These are phyloP conservation scores for Hygrophoropsis aurantiaca DNA, from an alignment of 768 basidiomycete genomes.

Conservation along the genomic window DNA sequence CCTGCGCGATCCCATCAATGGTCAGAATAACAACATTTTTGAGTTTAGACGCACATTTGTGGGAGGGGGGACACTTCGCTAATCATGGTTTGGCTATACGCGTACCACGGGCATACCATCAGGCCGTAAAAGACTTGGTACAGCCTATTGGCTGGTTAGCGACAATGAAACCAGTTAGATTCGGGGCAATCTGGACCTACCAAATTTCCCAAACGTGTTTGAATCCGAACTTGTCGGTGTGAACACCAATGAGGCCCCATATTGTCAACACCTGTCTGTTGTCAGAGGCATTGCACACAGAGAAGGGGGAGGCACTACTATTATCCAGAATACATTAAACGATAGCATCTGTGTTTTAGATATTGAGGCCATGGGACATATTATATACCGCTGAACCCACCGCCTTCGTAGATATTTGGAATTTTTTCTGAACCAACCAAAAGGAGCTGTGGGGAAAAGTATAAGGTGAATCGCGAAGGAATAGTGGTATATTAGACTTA, in stretches of 20 bases:
- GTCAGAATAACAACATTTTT: neutral
- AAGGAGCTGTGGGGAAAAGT: conserved; percentile 42
- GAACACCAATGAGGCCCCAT: conserved; percentile 80
- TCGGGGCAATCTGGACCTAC: conserved; percentile 27
- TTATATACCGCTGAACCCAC: conserved; percentile 15
- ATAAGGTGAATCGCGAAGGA: neutral
- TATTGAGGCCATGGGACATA: neutral
- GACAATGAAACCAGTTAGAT: neutral
- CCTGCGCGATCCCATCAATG: conserved; percentile 28
- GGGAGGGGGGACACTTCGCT: conserved; percentile 72
- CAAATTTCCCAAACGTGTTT: conserved; percentile 85
- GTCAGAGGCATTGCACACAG: neutral
- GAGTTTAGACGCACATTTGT: conserved; percentile 55
- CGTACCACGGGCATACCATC: conserved; percentile 79
- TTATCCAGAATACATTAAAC: conserved; percentile 73
- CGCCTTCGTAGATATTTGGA: conserved; percentile 61
- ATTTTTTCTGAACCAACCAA: conserved; percentile 69
- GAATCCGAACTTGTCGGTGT: conserved; percentile 73
- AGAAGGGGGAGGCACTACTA: conserved; percentile 38
- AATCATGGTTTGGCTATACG: conserved; percentile 83
- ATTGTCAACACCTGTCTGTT: conserved; percentile 52
- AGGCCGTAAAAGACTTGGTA: conserved; percentile 73
- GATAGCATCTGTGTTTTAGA: conserved; percentile 55
- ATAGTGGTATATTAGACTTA: conserved; percentile 27
- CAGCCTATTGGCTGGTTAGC: conserved; percentile 42